Base-by-base conservation (phyloP, 768 basidiomycete genomes). In the Russula griseocarnosa region DNA sequence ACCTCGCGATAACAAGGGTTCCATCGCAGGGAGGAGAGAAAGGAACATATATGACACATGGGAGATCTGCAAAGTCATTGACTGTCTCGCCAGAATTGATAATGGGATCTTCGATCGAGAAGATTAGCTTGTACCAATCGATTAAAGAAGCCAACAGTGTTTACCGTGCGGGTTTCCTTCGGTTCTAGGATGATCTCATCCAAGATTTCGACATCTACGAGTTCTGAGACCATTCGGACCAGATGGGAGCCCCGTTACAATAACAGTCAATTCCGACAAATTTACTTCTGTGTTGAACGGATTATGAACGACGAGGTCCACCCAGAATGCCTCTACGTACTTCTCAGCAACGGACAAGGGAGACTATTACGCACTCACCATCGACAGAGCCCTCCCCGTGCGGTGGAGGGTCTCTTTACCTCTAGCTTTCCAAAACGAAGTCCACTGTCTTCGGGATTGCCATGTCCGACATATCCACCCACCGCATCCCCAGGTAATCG, bases 201-300 rank as follows among this genome's bases (percentile, higher is more conserved):
- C 8, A 92, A 74, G 5, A 79, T 70, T 66, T 90, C 84, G 1
- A 88, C 78, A 46, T 84, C 79, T 6, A 87, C 78, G 62, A 78
- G 75, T 26, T 79, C 72, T 47, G 72, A 0, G 75, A 69, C 44
- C 76, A 74, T 1, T 72, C 72, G 22, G 72, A 55, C 77, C 74
- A 38, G 70, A 61, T 67, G 71, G 2, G 75, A 72, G 60, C 82
- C 82, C 66, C 77, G 55, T 72, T 6, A 88, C 78, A 5, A 77
- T 62, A 10, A 90, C 72, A 0, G 86, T 84, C 58, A 92, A 65
- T 62, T 86, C 79, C 0, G 83, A 79, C 26, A 94, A 71, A 56
- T 79, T 84, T n/a, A 94, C 79, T 57, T 90, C 90, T 7, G 87
- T 79, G 64, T 88, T 82, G 47, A 94, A 73, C 20, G 90, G 90